Evolutionary conservation across 345 rosid species (phyloP).

Genomic region (Reutealis trisperma): DNA sequence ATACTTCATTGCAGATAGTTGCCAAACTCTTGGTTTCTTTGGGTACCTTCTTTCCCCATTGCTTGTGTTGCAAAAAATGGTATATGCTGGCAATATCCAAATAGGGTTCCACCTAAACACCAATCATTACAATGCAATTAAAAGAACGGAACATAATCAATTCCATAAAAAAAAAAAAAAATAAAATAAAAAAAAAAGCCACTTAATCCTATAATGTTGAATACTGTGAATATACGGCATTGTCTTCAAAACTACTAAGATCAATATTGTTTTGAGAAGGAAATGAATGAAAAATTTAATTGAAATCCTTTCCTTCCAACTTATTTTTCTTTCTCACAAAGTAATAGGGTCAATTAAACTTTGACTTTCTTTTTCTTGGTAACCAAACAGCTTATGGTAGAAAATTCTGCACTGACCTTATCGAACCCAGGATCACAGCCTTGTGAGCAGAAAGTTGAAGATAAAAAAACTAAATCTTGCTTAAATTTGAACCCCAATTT

Average conservation of each 20-base stretch:
- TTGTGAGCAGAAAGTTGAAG: slow-evolving; percentile 66
- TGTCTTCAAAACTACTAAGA: too few relatives aligned
- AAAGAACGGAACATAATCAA: background rate
- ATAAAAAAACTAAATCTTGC: slow-evolving; percentile 81
- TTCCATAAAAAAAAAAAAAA: background rate
- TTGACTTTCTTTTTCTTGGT: background rate
- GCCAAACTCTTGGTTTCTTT: slow-evolving; percentile 78
- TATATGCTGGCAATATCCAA: slow-evolving; percentile 64
- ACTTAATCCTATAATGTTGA: too few relatives aligned
- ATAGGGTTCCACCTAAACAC: slow-evolving; percentile 78
- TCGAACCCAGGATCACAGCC: slow-evolving; percentile 70
- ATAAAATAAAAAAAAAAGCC: background rate
- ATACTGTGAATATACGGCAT: too few relatives aligned
- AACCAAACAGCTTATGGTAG: background rate
- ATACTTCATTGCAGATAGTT: slow-evolving; percentile 62
- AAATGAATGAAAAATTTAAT: background rate
- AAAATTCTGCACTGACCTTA: slow-evolving; percentile 41
- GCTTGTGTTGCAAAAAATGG: slow-evolving; percentile 58
- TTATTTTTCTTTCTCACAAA: background rate
- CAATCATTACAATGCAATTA: slow-evolving; percentile 4
- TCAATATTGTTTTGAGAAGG: background rate
- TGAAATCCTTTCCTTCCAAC: background rate
- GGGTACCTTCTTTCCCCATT: slow-evolving; percentile 52
- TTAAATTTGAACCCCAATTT: slow-evolving; percentile 80
- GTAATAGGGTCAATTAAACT: background rate